phyloP scores from a whole-genome alignment of 768 basidiomycete genomes.

The Psilocybe tampanensis region DNA sequence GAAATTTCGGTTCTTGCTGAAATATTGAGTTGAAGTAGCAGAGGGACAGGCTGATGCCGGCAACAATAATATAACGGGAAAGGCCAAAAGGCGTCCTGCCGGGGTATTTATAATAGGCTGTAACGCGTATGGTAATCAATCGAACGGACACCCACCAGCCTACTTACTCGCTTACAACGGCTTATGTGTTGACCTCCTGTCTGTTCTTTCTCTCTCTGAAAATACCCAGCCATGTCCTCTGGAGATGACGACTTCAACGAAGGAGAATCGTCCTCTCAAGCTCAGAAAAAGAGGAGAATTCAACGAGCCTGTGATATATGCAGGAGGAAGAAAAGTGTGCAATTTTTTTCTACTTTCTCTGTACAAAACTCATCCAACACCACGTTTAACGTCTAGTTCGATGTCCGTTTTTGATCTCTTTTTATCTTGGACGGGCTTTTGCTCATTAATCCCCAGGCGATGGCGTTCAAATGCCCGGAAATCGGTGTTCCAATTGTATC shows the following conservation, averaged over 20 bases:
- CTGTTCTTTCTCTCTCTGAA: neutral
- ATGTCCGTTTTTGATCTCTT: slow-evolving; percentile 45
- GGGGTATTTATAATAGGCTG: slow-evolving; percentile 10
- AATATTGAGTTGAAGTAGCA: neutral
- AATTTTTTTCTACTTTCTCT: slow-evolving; percentile 15
- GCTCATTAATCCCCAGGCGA: slow-evolving; percentile 47
- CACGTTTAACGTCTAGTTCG: slow-evolving; percentile 45
- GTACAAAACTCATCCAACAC: slow-evolving; percentile 7
- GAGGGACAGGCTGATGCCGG: neutral
- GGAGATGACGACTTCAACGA: slow-evolving; percentile 66
- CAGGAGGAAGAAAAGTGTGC: slow-evolving; percentile 80
- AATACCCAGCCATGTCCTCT: slow-evolving; percentile 51
- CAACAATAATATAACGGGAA: no score
- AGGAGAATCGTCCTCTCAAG: slow-evolving; percentile 35
- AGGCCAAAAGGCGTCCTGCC: slow-evolving; percentile 12
- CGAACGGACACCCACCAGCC: neutral
- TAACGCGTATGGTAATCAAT: neutral
- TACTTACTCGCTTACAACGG: neutral
- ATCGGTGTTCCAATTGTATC: slow-evolving; percentile 69
- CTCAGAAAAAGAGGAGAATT: slow-evolving; percentile 68
- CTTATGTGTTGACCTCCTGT: slow-evolving; percentile 4
- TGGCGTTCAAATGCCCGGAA: slow-evolving; percentile 69
- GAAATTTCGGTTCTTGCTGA: neutral
- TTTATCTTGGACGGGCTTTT: neutral
- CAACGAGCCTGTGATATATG: slow-evolving; percentile 85